A percentile compares a stretch with the other conserved stretches of the same genome.
These are phyloP conservation scores for Eucalyptus regnans DNA, from an alignment of 345 rosid species.

Conservation along the genomic window DNA sequence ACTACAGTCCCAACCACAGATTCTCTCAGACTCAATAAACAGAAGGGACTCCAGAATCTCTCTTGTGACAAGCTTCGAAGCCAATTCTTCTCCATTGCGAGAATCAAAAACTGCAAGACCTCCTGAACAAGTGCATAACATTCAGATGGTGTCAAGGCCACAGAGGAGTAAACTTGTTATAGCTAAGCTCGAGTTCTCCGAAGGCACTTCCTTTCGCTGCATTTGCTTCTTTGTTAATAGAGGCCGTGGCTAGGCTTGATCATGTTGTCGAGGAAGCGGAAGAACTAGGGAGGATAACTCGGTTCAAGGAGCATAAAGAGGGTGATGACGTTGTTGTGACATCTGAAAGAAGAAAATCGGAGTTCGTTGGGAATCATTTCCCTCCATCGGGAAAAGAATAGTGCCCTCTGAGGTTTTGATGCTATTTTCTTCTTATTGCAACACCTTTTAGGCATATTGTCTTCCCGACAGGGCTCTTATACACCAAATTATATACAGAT, in stretches of 20 bases:
- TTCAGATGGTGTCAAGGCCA: slow-evolving; percentile 44
- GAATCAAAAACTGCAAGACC: background rate
- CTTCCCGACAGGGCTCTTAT: background rate
- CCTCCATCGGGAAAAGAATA: background rate
- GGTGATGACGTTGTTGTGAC: background rate
- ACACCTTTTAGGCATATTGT: background rate
- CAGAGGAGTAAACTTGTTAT: slow-evolving; percentile 52
- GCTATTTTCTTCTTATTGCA: background rate
- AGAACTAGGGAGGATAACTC: slow-evolving; percentile 52
- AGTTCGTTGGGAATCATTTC: background rate
- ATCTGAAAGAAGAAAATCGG: background rate
- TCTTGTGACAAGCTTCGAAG: background rate
- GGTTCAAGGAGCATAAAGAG: slow-evolving; percentile 49
- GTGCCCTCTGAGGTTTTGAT: background rate
- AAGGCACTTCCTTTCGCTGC: slow-evolving; percentile 85
- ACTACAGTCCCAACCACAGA: slow-evolving; percentile 53
- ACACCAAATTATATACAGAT: background rate
- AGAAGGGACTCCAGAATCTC: background rate
- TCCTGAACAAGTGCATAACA: slow-evolving; percentile 11
- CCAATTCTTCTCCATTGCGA: background rate
- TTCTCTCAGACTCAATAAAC: slow-evolving; percentile 11
- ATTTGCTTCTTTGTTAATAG: slow-evolving; percentile 68
- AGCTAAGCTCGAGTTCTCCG: slow-evolving; percentile 57
- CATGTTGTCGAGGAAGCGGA: slow-evolving; percentile 58
- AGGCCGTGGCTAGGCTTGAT: slow-evolving; percentile 69